phyloP scores from a whole-genome alignment of 2,329 filamentous ascomycete species.

The Claviceps sorghi region DNA sequence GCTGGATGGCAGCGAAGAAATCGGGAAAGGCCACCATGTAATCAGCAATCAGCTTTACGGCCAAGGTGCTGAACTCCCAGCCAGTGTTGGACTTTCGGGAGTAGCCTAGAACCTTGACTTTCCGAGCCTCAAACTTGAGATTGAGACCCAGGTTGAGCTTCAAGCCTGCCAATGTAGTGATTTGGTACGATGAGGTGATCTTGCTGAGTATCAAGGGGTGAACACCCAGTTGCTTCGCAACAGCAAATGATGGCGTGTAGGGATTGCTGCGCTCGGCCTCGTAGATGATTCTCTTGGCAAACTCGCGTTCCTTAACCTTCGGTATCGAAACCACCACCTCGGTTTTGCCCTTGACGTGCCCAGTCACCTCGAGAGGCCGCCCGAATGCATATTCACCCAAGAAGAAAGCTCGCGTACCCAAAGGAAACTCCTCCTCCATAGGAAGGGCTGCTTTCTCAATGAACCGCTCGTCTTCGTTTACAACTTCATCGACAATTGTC shows the following conservation, averaged over 20 bases:
- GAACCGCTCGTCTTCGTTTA: conserved; percentile 86
- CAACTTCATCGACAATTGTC: conserved; percentile 74
- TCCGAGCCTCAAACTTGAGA: conserved; percentile 90
- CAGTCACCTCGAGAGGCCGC: conserved; percentile 68
- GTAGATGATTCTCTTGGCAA: conserved; percentile 58
- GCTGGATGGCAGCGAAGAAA: conserved; percentile 79
- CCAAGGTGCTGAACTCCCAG: conserved; percentile 89
- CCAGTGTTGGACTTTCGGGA: conserved; percentile 73
- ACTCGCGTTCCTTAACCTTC: conserved; percentile 63
- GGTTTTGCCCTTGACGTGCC: conserved; percentile 59
- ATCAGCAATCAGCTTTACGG: conserved; percentile 62
- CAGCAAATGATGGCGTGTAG: conserved; percentile 78
- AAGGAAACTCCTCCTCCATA: conserved; percentile 81
- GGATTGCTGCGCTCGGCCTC: conserved; percentile 55
- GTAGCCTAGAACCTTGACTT: conserved; percentile 90
- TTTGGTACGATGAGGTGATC: conserved; percentile 85
- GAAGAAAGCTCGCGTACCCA: conserved; percentile 76
- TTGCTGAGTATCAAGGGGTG: conserved; percentile 86
- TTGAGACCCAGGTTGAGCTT: conserved; percentile 88
- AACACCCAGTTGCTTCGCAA: conserved; percentile 66
- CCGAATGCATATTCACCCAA: conserved; percentile 88
- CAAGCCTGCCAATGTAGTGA: conserved; percentile 61
- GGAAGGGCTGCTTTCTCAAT: conserved; percentile 78
- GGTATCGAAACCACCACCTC: conserved; percentile 64
- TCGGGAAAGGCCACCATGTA: conserved; percentile 94